phyloP scores from a whole-genome alignment of 2,329 filamentous ascomycete genomes.

The Arthroderma uncinatum region DNA sequence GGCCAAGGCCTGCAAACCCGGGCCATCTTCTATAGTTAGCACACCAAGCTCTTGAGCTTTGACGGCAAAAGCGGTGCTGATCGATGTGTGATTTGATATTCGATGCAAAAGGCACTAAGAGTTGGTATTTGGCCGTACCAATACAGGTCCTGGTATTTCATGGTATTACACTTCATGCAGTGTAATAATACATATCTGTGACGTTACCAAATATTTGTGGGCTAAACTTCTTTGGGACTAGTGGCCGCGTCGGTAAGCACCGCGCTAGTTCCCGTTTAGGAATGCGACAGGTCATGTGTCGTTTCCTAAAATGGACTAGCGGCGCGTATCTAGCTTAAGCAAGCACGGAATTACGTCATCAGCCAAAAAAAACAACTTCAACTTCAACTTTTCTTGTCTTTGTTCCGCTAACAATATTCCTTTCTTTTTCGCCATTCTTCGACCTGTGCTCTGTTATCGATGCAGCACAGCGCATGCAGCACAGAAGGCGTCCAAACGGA shows the following conservation, averaged over 20 bases:
- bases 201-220: background rate
- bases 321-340: background rate
- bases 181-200: background rate
- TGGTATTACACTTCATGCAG: background rate
- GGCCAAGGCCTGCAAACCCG: background rate
- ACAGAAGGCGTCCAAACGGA: conserved; percentile 2
- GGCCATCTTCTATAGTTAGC: background rate
- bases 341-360: background rate
- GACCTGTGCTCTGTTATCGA: background rate
- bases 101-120: background rate
- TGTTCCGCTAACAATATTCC: background rate
- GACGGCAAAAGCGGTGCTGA: background rate
- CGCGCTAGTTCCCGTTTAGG: background rate
- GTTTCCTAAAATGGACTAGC: background rate
- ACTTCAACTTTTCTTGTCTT: background rate
- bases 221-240: background rate
- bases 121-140: background rate
- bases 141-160: conserved; percentile 1
- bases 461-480: background rate
- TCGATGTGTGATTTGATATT: background rate
- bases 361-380: background rate
- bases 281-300: background rate
- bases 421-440: background rate
- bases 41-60: background rate
- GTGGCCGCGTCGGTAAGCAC: background rate